Percentiles rank a stretch among this genome's conserved stretches.
phyloP scores from a whole-genome alignment of 225 moss, liverwort and hornwort species.

The Straminergon stramineum region DNA sequence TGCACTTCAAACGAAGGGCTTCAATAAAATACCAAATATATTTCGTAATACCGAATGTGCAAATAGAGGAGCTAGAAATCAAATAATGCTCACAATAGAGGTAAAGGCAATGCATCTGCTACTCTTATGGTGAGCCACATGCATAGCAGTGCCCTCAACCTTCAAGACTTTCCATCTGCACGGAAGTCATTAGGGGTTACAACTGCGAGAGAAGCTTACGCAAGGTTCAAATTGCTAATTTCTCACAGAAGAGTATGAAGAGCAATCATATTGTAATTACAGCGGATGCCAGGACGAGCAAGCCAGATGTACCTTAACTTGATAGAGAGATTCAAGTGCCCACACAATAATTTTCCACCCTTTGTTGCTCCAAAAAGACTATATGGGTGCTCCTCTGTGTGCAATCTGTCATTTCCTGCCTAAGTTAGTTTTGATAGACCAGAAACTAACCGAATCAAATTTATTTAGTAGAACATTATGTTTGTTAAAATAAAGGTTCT shows the following conservation, averaged over 20 bases:
- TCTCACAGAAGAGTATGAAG: background rate
- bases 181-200: background rate
- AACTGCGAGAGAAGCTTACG: background rate
- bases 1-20: background rate
- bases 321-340: slow-evolving; percentile 45
- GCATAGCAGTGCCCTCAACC: slow-evolving; percentile 54
- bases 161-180: slow-evolving; percentile 59
- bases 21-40: background rate
- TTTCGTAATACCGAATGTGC: background rate
- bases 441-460: background rate
- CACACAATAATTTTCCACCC: slow-evolving; percentile 36
- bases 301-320: slow-evolving; percentile 22
- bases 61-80: background rate
- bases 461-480: background rate
- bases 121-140: slow-evolving; percentile 56
- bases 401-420: slow-evolving; percentile 41
- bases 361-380: slow-evolving; percentile 27
- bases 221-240: background rate
- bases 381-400: slow-evolving; percentile 38
- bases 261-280: background rate
- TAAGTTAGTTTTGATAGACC: background rate
- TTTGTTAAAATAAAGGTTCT: background rate
- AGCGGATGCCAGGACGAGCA: background rate
- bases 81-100: slow-evolving; percentile 23
- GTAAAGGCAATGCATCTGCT: slow-evolving; percentile 58